Percentiles rank a stretch among this genome's conserved stretches.
These are phyloP conservation scores for Rhodotorula glutinis DNA, from an alignment of 1,284 basidiomycete species.

Conservation along the genomic window DNA sequence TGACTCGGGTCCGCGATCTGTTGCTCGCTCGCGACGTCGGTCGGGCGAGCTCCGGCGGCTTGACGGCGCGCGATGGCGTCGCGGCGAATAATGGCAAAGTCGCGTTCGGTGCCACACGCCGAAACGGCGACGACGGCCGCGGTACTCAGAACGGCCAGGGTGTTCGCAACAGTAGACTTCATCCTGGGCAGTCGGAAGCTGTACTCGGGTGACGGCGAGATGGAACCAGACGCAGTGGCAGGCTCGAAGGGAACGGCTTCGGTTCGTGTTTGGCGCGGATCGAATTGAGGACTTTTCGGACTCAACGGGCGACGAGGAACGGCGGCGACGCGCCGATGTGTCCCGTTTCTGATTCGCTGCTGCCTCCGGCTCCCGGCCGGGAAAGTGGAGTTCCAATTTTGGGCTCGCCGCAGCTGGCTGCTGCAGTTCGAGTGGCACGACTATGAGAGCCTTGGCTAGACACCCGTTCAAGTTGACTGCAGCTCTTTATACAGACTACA, in stretches of 20 bases:
- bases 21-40: constrained; percentile 25
- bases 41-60: constrained; percentile 8
- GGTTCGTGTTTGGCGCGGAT: no score
- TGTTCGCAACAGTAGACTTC: not conserved
- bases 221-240: not conserved
- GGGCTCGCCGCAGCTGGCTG: no score
- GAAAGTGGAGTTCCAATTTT: no score
- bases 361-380: not conserved
- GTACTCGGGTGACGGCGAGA: no score
- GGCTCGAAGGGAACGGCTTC: no score
- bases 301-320: no score
- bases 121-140: constrained; percentile 1
- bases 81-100: constrained; percentile 10
- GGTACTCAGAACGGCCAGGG: constrained; percentile 3
- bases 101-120: constrained; percentile 19
- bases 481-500: no score
- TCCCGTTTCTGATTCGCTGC: not conserved
- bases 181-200: not conserved
- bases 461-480: no score
- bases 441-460: no score
- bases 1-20: constrained; percentile 20
- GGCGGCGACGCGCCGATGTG: not conserved
- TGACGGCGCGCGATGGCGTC: not conserved
- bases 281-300: no score
- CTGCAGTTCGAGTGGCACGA: no score